Evolutionary conservation across 129 eudicot species (phyloP).

Genomic region (Kitagawia praeruptora): DNA sequence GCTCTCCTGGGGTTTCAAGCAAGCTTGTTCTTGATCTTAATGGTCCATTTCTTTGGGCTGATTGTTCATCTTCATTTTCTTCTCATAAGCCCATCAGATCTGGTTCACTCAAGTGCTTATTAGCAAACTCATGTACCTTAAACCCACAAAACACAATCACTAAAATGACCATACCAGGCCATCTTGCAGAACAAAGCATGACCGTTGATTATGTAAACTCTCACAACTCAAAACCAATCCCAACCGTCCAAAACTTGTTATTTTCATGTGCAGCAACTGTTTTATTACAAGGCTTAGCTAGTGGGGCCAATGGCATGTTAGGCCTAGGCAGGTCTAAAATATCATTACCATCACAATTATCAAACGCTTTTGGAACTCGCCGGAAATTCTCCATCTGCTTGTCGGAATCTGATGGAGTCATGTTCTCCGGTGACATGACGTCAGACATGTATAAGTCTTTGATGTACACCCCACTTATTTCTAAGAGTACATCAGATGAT

Average conservation of each 20-base stretch:
- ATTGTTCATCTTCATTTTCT: slow-evolving; percentile 17
- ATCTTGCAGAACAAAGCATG: slow-evolving; percentile 31
- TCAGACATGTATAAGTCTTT: slow-evolving; percentile 31
- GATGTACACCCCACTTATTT: slow-evolving; percentile 52
- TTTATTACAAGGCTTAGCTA: slow-evolving; percentile 38
- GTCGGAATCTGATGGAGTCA: slow-evolving; percentile 43
- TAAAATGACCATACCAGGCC: slow-evolving; percentile 22
- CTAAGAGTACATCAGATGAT: slow-evolving; percentile 6
- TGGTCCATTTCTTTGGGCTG: slow-evolving; percentile 44
- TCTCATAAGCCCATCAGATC: slow-evolving; percentile 27
- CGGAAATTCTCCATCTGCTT: slow-evolving; percentile 62
- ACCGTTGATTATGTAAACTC: slow-evolving; percentile 16
- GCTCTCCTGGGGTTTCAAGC: slow-evolving; percentile 26
- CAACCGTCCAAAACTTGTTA: slow-evolving; percentile 32
- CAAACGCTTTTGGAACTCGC: slow-evolving; percentile 27
- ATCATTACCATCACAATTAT: slow-evolving; percentile 43
- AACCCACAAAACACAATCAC: slow-evolving; percentile 42
- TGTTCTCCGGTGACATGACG: slow-evolving; percentile 28
- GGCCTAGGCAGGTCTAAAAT: slow-evolving; percentile 58
- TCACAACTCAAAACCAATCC: slow-evolving; percentile 7
- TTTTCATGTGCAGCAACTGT: slow-evolving; percentile 36
- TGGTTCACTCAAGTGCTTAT: slow-evolving; percentile 41
- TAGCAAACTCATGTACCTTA: slow-evolving; percentile 41
- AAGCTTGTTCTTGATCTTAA: slow-evolving; percentile 57
- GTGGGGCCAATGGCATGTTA: slow-evolving; percentile 49